A percentile compares a stretch with the other conserved stretches of the same genome.
Conservation (phyloP, 495 filamentous ascomycete genomes). For the Platismatia glauca region DNA sequence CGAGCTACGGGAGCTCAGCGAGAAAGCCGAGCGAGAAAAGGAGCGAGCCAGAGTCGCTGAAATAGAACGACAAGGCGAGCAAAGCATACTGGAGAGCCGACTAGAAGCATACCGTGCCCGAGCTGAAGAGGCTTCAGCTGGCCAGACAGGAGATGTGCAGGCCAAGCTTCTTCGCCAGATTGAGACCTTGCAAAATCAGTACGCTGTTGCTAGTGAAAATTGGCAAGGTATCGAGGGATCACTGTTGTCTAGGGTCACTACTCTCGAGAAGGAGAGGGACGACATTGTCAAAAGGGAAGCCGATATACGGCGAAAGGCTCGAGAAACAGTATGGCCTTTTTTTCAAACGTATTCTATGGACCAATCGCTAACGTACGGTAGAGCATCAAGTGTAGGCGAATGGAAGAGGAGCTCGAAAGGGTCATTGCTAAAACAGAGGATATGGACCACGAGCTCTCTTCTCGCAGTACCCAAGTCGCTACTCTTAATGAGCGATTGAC, state of each 20-base stretch:
- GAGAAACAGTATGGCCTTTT: conserved; percentile 61
- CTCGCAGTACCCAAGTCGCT: conserved; percentile 55
- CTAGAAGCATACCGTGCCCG: conserved; percentile 77
- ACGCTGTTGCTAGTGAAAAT: conserved; percentile 88
- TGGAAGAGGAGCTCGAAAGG: conserved; percentile 77
- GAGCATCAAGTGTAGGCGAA: conserved; percentile 63
- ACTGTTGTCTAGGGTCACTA: conserved; percentile 60
- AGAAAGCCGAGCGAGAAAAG: conserved; percentile 63
- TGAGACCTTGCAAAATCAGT: conserved; percentile 92
- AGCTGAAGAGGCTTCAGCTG: conserved; percentile 85
- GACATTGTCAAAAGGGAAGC: conserved; percentile 74
- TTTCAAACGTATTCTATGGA: background rate
- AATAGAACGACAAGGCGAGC: conserved; percentile 73
- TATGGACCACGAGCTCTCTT: conserved; percentile 47
- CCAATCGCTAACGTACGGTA: conserved; percentile 29
- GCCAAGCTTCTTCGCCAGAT: conserved; percentile 87
- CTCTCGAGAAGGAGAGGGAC: conserved; percentile 81
- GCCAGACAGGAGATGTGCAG: conserved; percentile 71
- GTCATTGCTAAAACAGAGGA: conserved; percentile 54
- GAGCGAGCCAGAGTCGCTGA: conserved; percentile 64
- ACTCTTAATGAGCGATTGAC: conserved; percentile 53
- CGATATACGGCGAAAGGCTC: conserved; percentile 75
- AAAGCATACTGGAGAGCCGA: conserved; percentile 73
- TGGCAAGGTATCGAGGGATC: conserved; percentile 94
- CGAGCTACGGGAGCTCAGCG: conserved; percentile 60